phyloP scores from a whole-genome alignment of 306 rosid genomes.

The Cucurbita pepo region DNA sequence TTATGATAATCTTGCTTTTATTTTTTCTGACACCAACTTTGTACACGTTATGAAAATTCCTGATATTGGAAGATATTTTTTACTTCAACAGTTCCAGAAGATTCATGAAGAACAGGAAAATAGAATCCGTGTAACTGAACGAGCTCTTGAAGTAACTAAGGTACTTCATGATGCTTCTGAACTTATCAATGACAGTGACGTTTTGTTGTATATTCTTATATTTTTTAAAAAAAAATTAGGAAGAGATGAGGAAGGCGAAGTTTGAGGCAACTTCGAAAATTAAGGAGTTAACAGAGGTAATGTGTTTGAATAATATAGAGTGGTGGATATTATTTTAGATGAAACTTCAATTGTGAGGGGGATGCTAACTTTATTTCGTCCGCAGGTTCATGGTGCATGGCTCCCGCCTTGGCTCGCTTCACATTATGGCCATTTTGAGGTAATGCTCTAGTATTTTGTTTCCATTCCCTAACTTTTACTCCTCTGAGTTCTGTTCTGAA shows the following conservation, averaged over 20 bases:
- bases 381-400: conserved; percentile 82
- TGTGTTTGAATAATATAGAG: conserved; percentile 8
- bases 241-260: conserved; percentile 81
- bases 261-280: conserved; percentile 48
- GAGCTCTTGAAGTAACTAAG: conserved; percentile 88
- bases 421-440: conserved; percentile 45
- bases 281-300: conserved; percentile 57
- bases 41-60: not conserved
- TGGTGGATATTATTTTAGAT: not conserved
- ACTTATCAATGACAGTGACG: not conserved
- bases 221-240: conserved; percentile 21
- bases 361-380: conserved; percentile 15
- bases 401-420: conserved; percentile 86
- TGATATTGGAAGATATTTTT: conserved; percentile 9
- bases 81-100: conserved; percentile 47
- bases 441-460: conserved; percentile 6
- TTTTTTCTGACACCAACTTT: not conserved
- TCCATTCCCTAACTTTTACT: not conserved
- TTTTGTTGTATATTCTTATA: conserved; percentile 13
- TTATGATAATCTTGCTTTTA: not conserved
- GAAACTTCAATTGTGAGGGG: not conserved
- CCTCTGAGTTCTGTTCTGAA: conserved; percentile 17
- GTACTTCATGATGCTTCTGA: conserved; percentile 22
- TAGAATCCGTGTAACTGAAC: conserved; percentile 54
- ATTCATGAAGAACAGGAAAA: conserved; percentile 53